Evolutionary conservation across 768 basidiomycete species (phyloP).

Genomic region (Suillus tomentosus): DNA sequence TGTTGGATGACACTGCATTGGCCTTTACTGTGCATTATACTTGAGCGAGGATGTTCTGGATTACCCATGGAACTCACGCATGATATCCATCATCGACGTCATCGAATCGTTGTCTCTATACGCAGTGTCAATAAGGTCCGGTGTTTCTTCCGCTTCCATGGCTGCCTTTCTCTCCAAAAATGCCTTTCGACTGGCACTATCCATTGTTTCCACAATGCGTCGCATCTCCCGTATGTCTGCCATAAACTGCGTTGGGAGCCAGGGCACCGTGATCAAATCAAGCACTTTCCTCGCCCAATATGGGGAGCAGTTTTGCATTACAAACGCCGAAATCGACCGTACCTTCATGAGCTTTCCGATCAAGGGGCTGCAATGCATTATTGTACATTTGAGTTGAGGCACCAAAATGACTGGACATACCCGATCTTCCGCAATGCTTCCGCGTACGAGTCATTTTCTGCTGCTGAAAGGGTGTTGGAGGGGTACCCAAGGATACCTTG

Average conservation of each 20-base stretch:
- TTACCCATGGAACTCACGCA: conserved; percentile 38
- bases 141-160: conserved; percentile 26
- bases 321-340: conserved; percentile 32
- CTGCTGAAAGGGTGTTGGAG: conserved; percentile 30
- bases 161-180: conserved; percentile 37
- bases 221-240: conserved; percentile 44
- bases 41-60: not conserved
- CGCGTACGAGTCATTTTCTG: conserved; percentile 17
- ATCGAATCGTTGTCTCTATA: conserved; percentile 18
- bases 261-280: conserved; percentile 14
- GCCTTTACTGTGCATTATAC: conserved; percentile 32
- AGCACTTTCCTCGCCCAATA: conserved; percentile 34
- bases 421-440: conserved; percentile 29
- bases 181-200: conserved; percentile 42
- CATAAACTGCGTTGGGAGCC: conserved; percentile 15
- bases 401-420: conserved; percentile 24
- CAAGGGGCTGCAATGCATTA: conserved; percentile 23
- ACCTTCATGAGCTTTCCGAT: conserved; percentile 28
- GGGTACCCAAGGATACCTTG: conserved; percentile 47
- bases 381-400: not conserved
- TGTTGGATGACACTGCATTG: conserved; percentile 36
- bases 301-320: conserved; percentile 30
- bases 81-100: conserved; percentile 41
- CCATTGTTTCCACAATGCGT: conserved; percentile 49
- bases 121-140: not conserved